Conservation (phyloP, 2,329 filamentous ascomycete genomes). For the Stachybotrys chlorohalonatus region DNA sequence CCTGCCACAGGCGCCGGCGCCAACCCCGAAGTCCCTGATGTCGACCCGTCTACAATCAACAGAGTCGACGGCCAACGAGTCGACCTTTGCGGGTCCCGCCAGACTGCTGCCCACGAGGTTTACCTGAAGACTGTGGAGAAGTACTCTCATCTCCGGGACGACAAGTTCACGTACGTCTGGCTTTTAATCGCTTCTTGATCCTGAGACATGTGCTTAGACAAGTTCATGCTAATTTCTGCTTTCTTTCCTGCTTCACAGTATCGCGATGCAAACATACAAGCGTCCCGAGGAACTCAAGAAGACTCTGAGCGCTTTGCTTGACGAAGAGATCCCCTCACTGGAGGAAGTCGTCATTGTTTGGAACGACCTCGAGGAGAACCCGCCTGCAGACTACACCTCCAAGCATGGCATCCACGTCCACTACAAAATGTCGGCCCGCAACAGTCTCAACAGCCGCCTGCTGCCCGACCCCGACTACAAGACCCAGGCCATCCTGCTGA, state of each 20-base stretch:
- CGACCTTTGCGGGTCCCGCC: background rate
- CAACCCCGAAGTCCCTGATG: background rate
- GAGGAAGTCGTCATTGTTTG: slow-evolving; percentile 17
- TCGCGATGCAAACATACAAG: slow-evolving; percentile 16
- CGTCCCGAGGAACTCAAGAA: slow-evolving; percentile 14
- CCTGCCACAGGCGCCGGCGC: background rate
- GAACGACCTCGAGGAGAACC: slow-evolving; percentile 14
- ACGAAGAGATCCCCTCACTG: slow-evolving; percentile 13
- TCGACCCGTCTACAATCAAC: background rate
- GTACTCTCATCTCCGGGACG: slow-evolving; percentile 27
- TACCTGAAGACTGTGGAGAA: slow-evolving; percentile 10
- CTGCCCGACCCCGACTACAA: slow-evolving; percentile 17
- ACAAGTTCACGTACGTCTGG: slow-evolving; percentile 16
- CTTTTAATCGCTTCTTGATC: background rate
- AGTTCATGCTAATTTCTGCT: too few species aligned
- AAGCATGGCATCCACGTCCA: slow-evolving; percentile 13
- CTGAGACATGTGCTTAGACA: too few species aligned
- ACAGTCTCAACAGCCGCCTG: slow-evolving; percentile 16
- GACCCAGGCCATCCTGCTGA: slow-evolving; percentile 29
- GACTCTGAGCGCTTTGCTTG: slow-evolving; percentile 11
- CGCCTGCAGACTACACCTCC: slow-evolving; percentile 10
- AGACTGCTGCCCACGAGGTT: background rate
- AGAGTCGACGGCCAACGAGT: background rate
- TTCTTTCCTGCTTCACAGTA: slow-evolving; percentile 5
- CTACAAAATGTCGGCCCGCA: slow-evolving; percentile 11